Percentiles rank a stretch among this genome's conserved stretches.
Conservation (phyloP, 176 grass and related monocot genomes). For the Thinopyrum elongatum region DNA sequence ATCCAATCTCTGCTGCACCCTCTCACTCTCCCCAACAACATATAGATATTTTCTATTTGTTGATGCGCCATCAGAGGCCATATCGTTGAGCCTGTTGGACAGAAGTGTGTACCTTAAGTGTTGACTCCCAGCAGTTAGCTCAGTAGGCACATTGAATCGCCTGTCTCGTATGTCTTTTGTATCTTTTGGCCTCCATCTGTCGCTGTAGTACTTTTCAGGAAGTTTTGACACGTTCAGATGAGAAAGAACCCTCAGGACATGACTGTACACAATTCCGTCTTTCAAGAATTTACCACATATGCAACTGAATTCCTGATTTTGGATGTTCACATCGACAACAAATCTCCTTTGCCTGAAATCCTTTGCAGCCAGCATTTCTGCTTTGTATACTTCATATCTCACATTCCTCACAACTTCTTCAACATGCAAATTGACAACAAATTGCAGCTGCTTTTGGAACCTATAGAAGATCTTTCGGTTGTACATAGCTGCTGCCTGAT, state of each 20-base stretch:
- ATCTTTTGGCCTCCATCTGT: no score
- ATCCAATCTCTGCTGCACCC: no score
- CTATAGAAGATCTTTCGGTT: not conserved
- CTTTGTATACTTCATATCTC: not conserved
- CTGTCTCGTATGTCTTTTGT: no score
- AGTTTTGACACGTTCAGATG: not conserved
- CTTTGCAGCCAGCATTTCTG: not conserved
- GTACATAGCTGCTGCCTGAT: not conserved
- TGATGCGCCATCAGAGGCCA: no score
- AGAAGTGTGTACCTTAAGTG: no score
- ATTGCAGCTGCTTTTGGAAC: not conserved
- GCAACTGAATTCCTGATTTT: not conserved
- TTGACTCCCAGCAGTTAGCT: no score
- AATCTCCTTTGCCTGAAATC: not conserved
- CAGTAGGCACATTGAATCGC: no score
- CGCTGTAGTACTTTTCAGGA: not conserved
- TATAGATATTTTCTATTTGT: no score
- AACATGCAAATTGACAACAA: not conserved
- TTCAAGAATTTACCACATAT: not conserved
- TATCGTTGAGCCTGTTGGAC: no score
- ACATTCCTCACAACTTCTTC: not conserved
- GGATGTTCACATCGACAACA: not conserved
- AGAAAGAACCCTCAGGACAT: not conserved
- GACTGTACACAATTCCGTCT: not conserved
- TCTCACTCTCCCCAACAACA: no score